Conservation (phyloP, 768 basidiomycete species). For the Lanmaoa rubissima region DNA sequence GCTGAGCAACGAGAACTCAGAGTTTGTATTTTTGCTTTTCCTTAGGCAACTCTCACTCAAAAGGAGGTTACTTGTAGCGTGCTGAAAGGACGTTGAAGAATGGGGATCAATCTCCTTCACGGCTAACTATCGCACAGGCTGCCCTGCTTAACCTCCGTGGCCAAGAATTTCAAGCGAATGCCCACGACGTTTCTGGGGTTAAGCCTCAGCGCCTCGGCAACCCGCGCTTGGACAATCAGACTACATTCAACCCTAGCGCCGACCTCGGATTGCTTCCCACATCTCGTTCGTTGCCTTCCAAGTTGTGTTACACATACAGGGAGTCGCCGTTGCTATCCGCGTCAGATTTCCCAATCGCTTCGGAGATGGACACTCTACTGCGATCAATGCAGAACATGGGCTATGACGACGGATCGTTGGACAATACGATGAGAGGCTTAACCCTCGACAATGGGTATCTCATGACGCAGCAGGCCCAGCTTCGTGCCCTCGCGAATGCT, state of each 20-base stretch:
- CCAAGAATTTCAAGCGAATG: constrained; percentile 43
- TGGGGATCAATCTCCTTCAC: constrained; percentile 59
- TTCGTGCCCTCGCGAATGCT: constrained; percentile 25
- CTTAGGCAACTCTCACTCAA: neutral
- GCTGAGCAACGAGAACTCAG: constrained; percentile 74
- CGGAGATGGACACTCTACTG: constrained; percentile 40
- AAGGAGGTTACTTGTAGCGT: constrained; percentile 41
- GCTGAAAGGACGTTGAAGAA: constrained; percentile 58
- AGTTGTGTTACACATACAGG: constrained; percentile 16
- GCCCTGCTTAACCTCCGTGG: constrained; percentile 74
- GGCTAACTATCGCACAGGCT: constrained; percentile 76
- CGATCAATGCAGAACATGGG: constrained; percentile 34
- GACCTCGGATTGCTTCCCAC: constrained; percentile 9
- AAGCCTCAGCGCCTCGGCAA: constrained; percentile 10
- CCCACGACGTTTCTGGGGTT: constrained; percentile 1
- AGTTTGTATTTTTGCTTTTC: constrained; percentile 39
- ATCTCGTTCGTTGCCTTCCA: constrained; percentile 22
- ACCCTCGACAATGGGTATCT: constrained; percentile 18
- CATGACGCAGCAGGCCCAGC: constrained; percentile 18
- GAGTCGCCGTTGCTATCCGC: constrained; percentile 16
- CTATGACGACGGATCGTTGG: constrained; percentile 16
- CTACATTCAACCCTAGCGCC: neutral
- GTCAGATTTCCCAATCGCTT: constrained; percentile 28
- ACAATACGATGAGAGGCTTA: constrained; percentile 11
- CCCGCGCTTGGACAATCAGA: constrained; percentile 3